Conservation (phyloP, 2,329 filamentous ascomycete genomes). For the Aspergillus novoparasiticus region DNA sequence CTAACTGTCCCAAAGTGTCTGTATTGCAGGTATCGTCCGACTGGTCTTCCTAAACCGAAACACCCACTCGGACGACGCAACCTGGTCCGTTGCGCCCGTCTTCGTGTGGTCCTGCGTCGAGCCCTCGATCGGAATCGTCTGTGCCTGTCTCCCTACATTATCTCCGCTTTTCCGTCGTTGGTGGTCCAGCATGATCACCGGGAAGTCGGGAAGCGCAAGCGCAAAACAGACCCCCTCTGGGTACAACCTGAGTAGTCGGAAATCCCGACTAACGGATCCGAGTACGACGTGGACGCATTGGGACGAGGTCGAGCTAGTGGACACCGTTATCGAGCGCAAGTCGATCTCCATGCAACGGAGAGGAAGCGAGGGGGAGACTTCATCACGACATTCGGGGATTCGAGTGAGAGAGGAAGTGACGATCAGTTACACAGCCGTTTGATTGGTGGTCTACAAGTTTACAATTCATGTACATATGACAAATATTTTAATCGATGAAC, state of each 20-base stretch:
- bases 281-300: neutral
- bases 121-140: conserved; percentile 3
- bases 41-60: neutral
- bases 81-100: conserved; percentile 2
- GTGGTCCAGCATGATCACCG: neutral
- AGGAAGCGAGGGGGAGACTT: neutral
- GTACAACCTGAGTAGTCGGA: neutral
- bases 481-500: neutral
- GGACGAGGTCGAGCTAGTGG: neutral
- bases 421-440: neutral
- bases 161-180: conserved; percentile 1
- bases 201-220: neutral
- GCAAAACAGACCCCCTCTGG: neutral
- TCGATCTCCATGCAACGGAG: neutral
- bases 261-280: neutral
- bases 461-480: neutral
- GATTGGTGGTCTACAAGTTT: neutral
- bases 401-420: neutral
- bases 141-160: conserved; percentile 1
- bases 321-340: neutral
- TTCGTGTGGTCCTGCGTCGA: conserved; percentile 8
- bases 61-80: neutral
- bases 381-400: neutral
- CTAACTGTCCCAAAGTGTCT: neutral
- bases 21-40: conserved; percentile 3